Conservation (phyloP, 2,329 filamentous ascomycete genomes). For the Fusarium xylarioides region DNA sequence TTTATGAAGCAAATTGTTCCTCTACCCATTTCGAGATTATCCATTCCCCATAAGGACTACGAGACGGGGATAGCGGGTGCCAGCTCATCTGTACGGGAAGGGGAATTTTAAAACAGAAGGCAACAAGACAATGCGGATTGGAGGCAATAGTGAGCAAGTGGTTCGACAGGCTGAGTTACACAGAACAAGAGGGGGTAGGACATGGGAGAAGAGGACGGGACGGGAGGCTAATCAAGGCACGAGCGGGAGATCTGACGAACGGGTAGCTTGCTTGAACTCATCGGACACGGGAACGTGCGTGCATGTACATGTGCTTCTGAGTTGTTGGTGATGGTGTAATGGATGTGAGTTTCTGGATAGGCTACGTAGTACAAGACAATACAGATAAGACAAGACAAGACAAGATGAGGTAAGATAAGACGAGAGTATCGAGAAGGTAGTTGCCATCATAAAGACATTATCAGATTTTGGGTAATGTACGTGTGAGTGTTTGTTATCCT, state of each 20-base stretch:
- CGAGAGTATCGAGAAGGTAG: not conserved
- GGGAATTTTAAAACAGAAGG: slow-evolving; percentile 4
- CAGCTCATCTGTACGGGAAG: slow-evolving; percentile 12
- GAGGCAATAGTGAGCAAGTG: not conserved
- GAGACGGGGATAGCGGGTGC: slow-evolving; percentile 7
- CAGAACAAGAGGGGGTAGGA: slow-evolving; percentile 8
- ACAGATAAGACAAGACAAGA: not conserved
- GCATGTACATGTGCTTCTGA: slow-evolving; percentile 24
- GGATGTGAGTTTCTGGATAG: not conserved
- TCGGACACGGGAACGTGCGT: slow-evolving; percentile 44
- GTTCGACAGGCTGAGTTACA: slow-evolving; percentile 8
- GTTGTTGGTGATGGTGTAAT: slow-evolving; percentile 16
- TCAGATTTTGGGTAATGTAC: too few relatives aligned
- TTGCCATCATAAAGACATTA: not conserved
- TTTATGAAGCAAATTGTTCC: not conserved
- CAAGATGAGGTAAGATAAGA: not conserved
- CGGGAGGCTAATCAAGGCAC: slow-evolving; percentile 24
- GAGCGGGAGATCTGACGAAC: slow-evolving; percentile 39
- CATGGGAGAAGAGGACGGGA: slow-evolving; percentile 20
- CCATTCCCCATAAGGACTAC: not conserved
- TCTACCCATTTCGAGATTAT: too few relatives aligned
- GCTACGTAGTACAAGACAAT: not conserved
- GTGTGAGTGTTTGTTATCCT: not conserved
- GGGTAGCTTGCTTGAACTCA: slow-evolving; percentile 43
- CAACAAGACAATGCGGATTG: not conserved